Conservation (phyloP, 768 basidiomycete species). For the Floccularia luteovirens region DNA sequence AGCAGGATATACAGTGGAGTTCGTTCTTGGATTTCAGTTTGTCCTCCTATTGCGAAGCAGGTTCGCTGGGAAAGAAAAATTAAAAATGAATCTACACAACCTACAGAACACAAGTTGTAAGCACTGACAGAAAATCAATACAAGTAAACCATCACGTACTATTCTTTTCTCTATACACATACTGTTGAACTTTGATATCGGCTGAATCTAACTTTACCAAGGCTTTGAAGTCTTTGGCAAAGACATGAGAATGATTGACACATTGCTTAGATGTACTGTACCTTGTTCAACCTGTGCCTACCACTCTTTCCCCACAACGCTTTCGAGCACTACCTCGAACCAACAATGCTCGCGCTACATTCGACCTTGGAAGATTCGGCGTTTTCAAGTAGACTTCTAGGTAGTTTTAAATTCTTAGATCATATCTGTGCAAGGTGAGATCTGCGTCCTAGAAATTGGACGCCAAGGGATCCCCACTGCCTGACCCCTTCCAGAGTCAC, state of each 20-base stretch:
- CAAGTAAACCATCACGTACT: constrained; percentile 21
- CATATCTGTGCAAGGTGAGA: constrained; percentile 36
- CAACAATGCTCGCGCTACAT: constrained; percentile 46
- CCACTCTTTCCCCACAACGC: constrained; percentile 42
- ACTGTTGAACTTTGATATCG: constrained; percentile 44
- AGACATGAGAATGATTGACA: background rate
- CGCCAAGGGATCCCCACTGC: constrained; percentile 25
- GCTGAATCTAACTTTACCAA: constrained; percentile 54
- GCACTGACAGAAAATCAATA: constrained; percentile 4
- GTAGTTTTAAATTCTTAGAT: constrained; percentile 55
- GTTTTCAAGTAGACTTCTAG: constrained; percentile 60
- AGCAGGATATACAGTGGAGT: constrained; percentile 56
- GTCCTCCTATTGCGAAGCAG: constrained; percentile 55
- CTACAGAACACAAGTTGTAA: too few species aligned
- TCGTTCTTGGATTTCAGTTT: constrained; percentile 61
- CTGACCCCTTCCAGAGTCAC: constrained; percentile 40
- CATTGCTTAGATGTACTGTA: constrained; percentile 9
- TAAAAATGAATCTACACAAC: constrained; percentile 41
- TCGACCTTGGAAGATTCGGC: constrained; percentile 42
- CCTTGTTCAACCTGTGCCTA: constrained; percentile 56
- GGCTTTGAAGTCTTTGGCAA: constrained; percentile 46
- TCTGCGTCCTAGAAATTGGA: constrained; percentile 1
- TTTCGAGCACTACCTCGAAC: constrained; percentile 56
- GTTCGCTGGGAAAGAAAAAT: constrained; percentile 41
- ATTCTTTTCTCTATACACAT: constrained; percentile 39